A percentile compares a stretch with the other conserved stretches of the same genome.
Evolutionary conservation across 306 rosid species (phyloP).

Genomic region (Hippophae rhamnoides): DNA sequence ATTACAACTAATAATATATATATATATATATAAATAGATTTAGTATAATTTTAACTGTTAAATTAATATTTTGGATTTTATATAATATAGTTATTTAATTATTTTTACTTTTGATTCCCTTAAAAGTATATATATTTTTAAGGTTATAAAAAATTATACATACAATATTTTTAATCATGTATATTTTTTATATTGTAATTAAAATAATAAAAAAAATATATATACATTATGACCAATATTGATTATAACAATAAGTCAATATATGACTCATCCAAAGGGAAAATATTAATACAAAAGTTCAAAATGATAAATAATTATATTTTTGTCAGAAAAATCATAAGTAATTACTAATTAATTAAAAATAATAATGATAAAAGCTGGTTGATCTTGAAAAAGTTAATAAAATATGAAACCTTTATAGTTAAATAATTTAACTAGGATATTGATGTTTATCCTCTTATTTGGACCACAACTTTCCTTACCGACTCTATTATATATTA

Average conservation of each 20-base stretch:
- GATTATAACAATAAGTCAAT: constrained; percentile 15
- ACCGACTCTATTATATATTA: constrained; percentile 27
- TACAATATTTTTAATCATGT: no score
- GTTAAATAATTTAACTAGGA: constrained; percentile 2
- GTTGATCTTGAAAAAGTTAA: constrained; percentile 9
- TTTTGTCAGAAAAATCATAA: background rate
- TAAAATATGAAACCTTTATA: constrained; percentile 13
- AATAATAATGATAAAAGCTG: background rate
- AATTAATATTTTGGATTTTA: no score
- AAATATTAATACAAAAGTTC: background rate
- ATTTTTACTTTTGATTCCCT: no score
- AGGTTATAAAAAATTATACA: no score
- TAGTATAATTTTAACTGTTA: no score
- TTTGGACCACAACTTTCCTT: constrained; percentile 21
- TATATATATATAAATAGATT: no score
- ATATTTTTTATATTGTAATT: no score
- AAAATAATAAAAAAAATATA: no score
- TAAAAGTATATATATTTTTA: no score
- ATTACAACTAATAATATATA: no score
- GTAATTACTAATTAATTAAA: background rate
- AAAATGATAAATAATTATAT: background rate
- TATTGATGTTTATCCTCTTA: constrained; percentile 38
- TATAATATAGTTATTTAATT: no score
- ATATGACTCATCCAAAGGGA: background rate
- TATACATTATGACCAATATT: background rate